phyloP scores from a whole-genome alignment of 129 eudicot genomes.

The Flaveria trinervia region DNA sequence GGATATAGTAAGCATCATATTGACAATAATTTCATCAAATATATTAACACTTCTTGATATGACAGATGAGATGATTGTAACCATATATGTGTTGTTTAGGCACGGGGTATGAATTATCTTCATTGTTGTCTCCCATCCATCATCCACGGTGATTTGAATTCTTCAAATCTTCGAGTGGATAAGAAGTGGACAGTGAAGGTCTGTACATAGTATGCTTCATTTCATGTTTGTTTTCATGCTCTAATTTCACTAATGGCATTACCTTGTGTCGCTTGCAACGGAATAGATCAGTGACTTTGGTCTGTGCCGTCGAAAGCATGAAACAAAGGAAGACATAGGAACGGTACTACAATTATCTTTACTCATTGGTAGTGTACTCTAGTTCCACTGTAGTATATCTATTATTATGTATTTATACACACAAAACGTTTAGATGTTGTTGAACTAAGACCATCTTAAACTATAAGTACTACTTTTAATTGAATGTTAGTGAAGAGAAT shows the following conservation, averaged over 20 bases:
- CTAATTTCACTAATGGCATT: no score
- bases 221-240: neutral
- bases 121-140: constrained; percentile 71
- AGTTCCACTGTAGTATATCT: no score
- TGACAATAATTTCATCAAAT: no score
- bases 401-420: no score
- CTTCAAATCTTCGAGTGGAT: constrained; percentile 80
- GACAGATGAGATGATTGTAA: no score
- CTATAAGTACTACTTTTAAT: no score
- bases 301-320: constrained; percentile 67
- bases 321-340: constrained; percentile 74
- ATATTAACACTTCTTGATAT: no score
- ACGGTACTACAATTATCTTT: constrained; percentile 53
- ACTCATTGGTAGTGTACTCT: no score
- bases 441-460: no score
- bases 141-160: constrained; percentile 71
- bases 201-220: neutral
- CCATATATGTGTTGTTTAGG: constrained; percentile 38
- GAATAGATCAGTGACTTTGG: constrained; percentile 88
- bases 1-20: constrained; percentile 52
- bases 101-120: constrained; percentile 84
- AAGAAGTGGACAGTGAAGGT: constrained; percentile 87
- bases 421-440: no score
- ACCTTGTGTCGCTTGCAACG: no score
- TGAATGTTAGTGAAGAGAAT: no score